Conservation (phyloP, 78 protist species). For the Chrysochromulina tobinii region DNA sequence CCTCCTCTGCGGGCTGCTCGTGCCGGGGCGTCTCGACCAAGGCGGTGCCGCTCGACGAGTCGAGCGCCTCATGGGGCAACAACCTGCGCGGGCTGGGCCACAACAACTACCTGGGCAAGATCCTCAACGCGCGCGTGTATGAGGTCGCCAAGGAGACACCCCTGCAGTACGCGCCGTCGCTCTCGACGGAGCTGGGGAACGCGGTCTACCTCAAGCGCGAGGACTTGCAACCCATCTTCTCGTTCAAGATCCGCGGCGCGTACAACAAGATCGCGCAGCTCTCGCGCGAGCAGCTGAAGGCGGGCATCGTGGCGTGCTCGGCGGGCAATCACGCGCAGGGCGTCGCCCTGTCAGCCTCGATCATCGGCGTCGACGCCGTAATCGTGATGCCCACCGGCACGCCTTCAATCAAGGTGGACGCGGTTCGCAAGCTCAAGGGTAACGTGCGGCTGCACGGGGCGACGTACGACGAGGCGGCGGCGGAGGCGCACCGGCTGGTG, state of each 20-base stretch:
- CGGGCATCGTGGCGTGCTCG: conserved; percentile 59
- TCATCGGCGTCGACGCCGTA: conserved; percentile 50
- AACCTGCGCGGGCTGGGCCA: neutral
- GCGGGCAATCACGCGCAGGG: conserved; percentile 89
- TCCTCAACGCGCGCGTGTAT: conserved; percentile 52
- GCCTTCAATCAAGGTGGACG: conserved; percentile 67
- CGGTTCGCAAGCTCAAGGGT: conserved; percentile 13
- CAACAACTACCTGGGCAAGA: conserved; percentile 48
- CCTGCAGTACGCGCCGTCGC: neutral
- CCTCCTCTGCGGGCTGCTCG: no score
- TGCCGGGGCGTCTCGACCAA: no score
- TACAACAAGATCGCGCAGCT: conserved; percentile 74
- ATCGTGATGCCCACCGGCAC: conserved; percentile 79
- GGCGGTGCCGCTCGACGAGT: no score
- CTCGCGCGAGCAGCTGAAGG: neutral
- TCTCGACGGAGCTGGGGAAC: neutral
- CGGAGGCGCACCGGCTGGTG: conserved; percentile 32
- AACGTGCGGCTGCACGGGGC: conserved; percentile 45
- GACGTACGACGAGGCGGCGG: conserved; percentile 75
- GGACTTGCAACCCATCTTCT: conserved; percentile 63
- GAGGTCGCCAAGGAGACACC: conserved; percentile 48
- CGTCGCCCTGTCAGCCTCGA: conserved; percentile 61
- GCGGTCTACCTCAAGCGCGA: conserved; percentile 52
- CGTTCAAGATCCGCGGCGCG: conserved; percentile 82
- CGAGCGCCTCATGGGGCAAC: no score